phyloP scores from a whole-genome alignment of 2,329 filamentous ascomycete species.

The Aspergillus sp. region DNA sequence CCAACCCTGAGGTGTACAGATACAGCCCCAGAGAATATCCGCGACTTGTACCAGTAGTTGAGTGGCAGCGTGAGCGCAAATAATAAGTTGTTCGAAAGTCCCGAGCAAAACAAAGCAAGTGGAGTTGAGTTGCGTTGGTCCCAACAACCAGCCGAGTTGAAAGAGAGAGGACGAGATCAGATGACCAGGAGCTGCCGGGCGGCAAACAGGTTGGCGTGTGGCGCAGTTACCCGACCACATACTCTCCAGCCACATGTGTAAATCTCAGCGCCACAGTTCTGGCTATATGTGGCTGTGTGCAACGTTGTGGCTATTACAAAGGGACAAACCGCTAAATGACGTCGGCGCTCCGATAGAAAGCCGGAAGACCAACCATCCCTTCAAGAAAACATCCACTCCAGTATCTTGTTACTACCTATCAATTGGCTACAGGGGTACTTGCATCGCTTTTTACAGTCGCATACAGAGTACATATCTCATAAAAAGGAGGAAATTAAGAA shows the following conservation, averaged over 20 bases:
- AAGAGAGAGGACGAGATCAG: neutral
- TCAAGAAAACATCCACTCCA: no score
- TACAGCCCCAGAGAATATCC: constrained; percentile 3
- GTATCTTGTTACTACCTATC: no score
- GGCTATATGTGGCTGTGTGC: constrained; percentile 3
- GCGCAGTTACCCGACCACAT: constrained; percentile 4
- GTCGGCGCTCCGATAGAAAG: constrained; percentile 3
- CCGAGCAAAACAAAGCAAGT: neutral
- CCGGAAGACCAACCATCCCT: no score
- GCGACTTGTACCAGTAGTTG: neutral
- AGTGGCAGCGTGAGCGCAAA: neutral
- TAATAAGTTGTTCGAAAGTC: neutral
- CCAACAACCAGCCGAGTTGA: neutral
- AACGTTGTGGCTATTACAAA: neutral
- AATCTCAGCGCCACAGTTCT: constrained; percentile 3
- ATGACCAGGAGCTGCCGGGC: neutral
- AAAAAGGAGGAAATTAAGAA: no score
- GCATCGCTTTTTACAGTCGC: no score
- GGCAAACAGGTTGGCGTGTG: constrained; percentile 1
- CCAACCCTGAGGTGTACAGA: constrained; percentile 18
- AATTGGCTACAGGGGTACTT: no score
- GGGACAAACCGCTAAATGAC: constrained; percentile 14
- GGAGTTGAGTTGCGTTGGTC: neutral
- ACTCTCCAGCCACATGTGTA: neutral
- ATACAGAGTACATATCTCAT: no score